Conservation (phyloP, 345 rosid genomes). For the Eucalyptus sp. region DNA sequence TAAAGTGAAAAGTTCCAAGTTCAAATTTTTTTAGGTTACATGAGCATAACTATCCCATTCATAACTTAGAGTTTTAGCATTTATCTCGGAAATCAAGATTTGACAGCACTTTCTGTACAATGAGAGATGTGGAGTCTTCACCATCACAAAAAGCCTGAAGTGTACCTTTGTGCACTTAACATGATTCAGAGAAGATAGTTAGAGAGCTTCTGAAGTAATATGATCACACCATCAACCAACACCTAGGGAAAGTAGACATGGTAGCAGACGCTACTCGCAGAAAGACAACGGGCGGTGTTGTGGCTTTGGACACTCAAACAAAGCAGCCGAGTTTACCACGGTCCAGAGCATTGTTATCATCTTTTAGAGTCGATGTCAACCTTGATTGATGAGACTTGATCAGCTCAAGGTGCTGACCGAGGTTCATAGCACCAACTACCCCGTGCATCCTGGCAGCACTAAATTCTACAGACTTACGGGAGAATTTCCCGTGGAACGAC, state of each 20-base stretch:
- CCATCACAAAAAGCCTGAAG: not conserved
- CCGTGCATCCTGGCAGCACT: not conserved
- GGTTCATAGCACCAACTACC: not conserved
- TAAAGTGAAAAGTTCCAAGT: fast-evolving
- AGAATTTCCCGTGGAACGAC: no score
- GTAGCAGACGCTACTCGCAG: not conserved
- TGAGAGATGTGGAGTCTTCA: fast-evolving
- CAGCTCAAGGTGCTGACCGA: not conserved
- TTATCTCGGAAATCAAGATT: not conserved
- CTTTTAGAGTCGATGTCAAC: not conserved
- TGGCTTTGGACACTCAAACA: not conserved
- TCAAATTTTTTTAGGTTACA: not conserved
- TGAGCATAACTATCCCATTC: not conserved
- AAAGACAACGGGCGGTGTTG: not conserved
- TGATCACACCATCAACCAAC: not conserved
- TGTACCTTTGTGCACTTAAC: not conserved
- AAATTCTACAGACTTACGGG: not conserved
- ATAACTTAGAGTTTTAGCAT: not conserved
- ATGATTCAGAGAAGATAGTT: not conserved
- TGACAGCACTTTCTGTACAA: not conserved
- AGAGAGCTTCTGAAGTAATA: not conserved
- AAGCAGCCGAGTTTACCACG: not conserved
- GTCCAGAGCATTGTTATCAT: not conserved
- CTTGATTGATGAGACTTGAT: not conserved
- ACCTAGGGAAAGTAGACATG: not conserved